A percentile compares a stretch with the other conserved stretches of the same genome.
Evolutionary conservation across 2,329 filamentous ascomycete genomes (phyloP).

Genomic region (Aplosporella prunicola): DNA sequence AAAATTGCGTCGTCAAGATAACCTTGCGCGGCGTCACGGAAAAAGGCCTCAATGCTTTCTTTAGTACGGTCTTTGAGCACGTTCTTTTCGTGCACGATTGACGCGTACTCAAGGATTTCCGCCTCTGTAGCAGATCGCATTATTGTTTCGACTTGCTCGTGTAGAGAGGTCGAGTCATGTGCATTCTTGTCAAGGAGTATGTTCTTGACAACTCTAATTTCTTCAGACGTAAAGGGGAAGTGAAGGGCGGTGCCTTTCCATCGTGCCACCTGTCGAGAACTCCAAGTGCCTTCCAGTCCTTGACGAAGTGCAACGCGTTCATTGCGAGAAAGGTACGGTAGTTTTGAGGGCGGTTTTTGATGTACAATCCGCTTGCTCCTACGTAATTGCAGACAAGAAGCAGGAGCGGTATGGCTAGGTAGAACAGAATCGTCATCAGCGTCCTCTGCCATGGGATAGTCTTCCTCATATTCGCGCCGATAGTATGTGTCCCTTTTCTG

Average conservation of each 20-base stretch:
- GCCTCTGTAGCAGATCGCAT: slow-evolving; percentile 19
- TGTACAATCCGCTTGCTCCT: not conserved
- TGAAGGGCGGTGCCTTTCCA: slow-evolving; percentile 26
- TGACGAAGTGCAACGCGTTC: slow-evolving; percentile 17
- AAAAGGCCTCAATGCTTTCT: slow-evolving; percentile 22
- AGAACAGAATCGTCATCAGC: too few species aligned
- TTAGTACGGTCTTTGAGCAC: slow-evolving; percentile 6
- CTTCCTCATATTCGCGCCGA: too few species aligned
- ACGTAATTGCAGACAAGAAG: too few species aligned
- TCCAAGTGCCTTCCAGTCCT: slow-evolving; percentile 18
- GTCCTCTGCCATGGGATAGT: too few species aligned
- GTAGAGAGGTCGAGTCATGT: not conserved
- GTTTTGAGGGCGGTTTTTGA: not conserved
- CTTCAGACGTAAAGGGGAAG: slow-evolving; percentile 23
- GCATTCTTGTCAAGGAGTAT: slow-evolving; percentile 8
- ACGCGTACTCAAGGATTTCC: slow-evolving; percentile 15
- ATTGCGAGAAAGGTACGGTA: slow-evolving; percentile 18
- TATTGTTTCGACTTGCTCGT: slow-evolving; percentile 14
- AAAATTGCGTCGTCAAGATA: slow-evolving; percentile 13
- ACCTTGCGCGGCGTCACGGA: slow-evolving; percentile 21
- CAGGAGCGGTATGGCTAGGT: too few species aligned
- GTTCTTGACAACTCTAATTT: slow-evolving; percentile 19
- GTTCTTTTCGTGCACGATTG: slow-evolving; percentile 14
- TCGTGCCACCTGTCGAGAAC: slow-evolving; percentile 15
- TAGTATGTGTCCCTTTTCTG: too few species aligned